These are phyloP conservation scores for Huntiella abstrusa DNA, from an alignment of 2,329 filamentous ascomycete species.

Conservation along the genomic window DNA sequence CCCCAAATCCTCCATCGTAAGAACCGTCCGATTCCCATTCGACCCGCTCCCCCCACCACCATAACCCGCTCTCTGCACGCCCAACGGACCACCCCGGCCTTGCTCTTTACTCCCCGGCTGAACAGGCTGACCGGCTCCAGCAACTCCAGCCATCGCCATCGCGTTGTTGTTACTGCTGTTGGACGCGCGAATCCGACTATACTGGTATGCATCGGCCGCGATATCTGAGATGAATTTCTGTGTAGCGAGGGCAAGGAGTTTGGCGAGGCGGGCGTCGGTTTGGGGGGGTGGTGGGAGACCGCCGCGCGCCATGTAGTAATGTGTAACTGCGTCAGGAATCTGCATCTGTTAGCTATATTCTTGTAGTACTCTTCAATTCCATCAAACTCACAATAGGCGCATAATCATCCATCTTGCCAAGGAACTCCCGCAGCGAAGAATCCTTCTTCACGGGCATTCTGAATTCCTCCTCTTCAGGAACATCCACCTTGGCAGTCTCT, in stretches of 20 bases:
- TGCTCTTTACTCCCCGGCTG: conserved; percentile 37
- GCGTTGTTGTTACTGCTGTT: conserved; percentile 82
- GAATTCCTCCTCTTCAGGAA: conserved; percentile 44
- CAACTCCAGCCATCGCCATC: conserved; percentile 61
- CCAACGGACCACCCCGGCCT: conserved; percentile 41
- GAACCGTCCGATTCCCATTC: conserved; percentile 74
- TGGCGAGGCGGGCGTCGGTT: conserved; percentile 75
- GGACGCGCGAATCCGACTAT: conserved; percentile 84
- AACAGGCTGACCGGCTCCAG: conserved; percentile 40
- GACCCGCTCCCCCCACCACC: conserved; percentile 80
- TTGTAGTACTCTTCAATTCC: too few species aligned
- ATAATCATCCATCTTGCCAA: conserved; percentile 95
- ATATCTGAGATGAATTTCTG: conserved; percentile 98
- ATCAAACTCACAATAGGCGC: conserved; percentile 66
- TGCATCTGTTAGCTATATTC: conserved; percentile 19
- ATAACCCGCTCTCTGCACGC: conserved; percentile 59
- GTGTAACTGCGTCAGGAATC: conserved; percentile 94
- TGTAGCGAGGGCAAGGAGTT: conserved; percentile 87
- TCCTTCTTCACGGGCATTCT: conserved; percentile 72
- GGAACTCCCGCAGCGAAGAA: conserved; percentile 75
- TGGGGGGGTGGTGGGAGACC: conserved; percentile 84
- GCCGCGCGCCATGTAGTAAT: conserved; percentile 93
- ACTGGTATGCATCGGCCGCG: conserved; percentile 93
- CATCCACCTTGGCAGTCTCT: conserved; percentile 34
- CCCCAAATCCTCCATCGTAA: conserved; percentile 96